Base-by-base conservation (phyloP, 768 basidiomycete genomes). In the Serendipita sp. region DNA sequence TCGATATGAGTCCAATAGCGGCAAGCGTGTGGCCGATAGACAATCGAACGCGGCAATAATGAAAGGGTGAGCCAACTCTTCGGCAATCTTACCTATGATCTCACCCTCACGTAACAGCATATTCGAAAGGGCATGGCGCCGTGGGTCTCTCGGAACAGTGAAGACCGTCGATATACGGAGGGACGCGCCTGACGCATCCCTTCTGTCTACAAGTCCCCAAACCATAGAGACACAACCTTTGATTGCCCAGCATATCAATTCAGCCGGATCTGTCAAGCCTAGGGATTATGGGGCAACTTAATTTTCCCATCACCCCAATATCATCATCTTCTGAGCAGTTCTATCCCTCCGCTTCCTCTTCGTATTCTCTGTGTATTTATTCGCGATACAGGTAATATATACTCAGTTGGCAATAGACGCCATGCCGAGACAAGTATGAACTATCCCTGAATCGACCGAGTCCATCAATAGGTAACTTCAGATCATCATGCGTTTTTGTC, bases 1-100 rank as follows among this genome's bases (percentile, higher is more conserved):
- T 74, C 80, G 84, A 31, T 94, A 87, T 68, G 84, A 89, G 67
- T 89, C 91, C 68, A 96, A 95, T 70, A 84, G 84, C 55, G 85
- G 83, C 62, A 93, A 92, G 71, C 80, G 79, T 65, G 76, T 78
- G 5, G 92, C 88, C 0, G 84, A 80, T 67, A 78, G 93, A 13
- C 73, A 80, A 65, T 86, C 85, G 11, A 90, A 84, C 11, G 81
- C 86, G 5, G 80, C 82, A 5, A 79, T 91, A 44, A 91, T 94
- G 87, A 68, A 67, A 62, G 70, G 70, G 63, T 52, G 36, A 60
- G 55, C n/a, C n/a, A n/a, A 8, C 55, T 36, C 66, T 68, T 29
- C 55, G 31, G 18, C 16, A 8, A n/a, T 23, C 8, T 8, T 0
- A 11, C 34, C 18, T 0, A 34, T 33, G 16, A 60, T 16, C 18